A percentile compares a stretch with the other conserved stretches of the same genome.
phyloP scores from a whole-genome alignment of 352 stramenopile species.

The Aphanomyces astaci region DNA sequence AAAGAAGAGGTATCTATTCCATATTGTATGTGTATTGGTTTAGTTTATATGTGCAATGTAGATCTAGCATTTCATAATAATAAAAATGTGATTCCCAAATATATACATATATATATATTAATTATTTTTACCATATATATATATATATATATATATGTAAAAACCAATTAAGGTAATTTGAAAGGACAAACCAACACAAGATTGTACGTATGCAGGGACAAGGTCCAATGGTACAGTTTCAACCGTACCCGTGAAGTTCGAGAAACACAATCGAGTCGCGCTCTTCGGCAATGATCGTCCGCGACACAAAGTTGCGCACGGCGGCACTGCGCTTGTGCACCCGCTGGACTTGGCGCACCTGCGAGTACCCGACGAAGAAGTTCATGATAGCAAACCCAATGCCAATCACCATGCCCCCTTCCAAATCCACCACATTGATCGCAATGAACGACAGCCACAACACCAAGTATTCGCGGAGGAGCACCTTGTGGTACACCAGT shows the following conservation, averaged over 20 bases:
- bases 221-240: too few relatives aligned
- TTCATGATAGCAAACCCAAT: slow-evolving; percentile 85
- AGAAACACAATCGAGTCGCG: slow-evolving; percentile 67
- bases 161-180: neutral
- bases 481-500: slow-evolving; percentile 73
- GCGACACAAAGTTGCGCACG: slow-evolving; percentile 57
- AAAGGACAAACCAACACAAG: neutral
- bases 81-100: too few relatives aligned
- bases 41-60: too few relatives aligned
- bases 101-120: too few relatives aligned
- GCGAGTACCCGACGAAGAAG: slow-evolving; percentile 71
- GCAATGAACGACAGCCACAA: slow-evolving; percentile 89
- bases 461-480: slow-evolving; percentile 88
- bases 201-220: too few relatives aligned
- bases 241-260: slow-evolving; percentile 61
- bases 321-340: slow-evolving; percentile 47
- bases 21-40: too few relatives aligned
- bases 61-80: too few relatives aligned
- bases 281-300: slow-evolving; percentile 53
- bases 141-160: too few relatives aligned
- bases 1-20: slow-evolving; percentile 58
- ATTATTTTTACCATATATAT: too few relatives aligned
- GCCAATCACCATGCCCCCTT: slow-evolving; percentile 91
- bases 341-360: slow-evolving; percentile 61
- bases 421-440: slow-evolving; percentile 93